Evolutionary conservation across 805 yeast genomes (phyloP).

Genomic region (Cyberlindnera maritima): DNA sequence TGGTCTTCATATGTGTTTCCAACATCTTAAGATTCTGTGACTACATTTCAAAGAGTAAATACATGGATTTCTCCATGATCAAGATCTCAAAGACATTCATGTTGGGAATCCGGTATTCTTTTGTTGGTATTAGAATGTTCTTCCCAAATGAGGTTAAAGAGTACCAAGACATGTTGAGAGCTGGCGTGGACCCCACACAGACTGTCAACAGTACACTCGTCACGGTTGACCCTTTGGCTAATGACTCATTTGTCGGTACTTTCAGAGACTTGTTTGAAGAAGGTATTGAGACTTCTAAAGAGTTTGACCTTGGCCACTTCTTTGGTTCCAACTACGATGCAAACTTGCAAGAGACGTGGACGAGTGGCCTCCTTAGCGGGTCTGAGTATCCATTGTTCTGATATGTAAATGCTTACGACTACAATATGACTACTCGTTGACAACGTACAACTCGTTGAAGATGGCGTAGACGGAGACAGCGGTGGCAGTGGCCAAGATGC

Average conservation of each 20-base stretch:
- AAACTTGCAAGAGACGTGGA: background rate
- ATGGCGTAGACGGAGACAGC: conserved; percentile 94
- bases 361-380: background rate
- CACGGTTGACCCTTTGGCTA: background rate
- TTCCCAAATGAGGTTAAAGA: background rate
- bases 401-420: too few species aligned
- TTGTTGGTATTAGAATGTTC: background rate
- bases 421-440: conserved; percentile 97
- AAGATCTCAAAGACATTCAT: background rate
- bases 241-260: background rate
- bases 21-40: background rate
- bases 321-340: background rate
- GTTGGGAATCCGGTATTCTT: background rate
- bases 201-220: too few species aligned
- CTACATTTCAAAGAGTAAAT: background rate
- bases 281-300: background rate
- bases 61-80: background rate
- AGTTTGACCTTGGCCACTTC: background rate
- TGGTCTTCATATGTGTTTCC: background rate
- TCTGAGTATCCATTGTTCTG: background rate
- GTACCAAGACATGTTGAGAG: background rate
- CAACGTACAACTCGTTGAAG: conserved; percentile 86
- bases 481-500: conserved; percentile 89
- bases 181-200: background rate
- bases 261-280: background rate